Conservation (phyloP, 2,329 filamentous ascomycete species). For the Xylaria multiplex region DNA sequence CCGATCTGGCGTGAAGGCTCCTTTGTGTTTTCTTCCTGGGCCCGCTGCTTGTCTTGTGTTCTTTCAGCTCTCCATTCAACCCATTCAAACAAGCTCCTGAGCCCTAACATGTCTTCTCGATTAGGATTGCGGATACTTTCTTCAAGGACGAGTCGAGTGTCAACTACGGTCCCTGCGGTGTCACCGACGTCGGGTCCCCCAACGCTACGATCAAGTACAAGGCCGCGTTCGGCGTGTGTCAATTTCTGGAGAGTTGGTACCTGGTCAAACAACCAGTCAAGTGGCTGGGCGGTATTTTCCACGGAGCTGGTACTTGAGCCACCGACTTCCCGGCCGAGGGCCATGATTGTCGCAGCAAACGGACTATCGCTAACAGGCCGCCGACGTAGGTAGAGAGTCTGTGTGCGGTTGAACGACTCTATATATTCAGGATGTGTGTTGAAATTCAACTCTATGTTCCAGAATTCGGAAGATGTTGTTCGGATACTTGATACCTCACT, state of each 20-base stretch:
- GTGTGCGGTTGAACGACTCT: constrained; percentile 72
- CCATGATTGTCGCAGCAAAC: constrained; percentile 79
- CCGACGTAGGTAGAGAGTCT: constrained; percentile 78
- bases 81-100: constrained; percentile 67
- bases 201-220: constrained; percentile 65
- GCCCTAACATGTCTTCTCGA: constrained; percentile 56
- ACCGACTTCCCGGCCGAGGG: constrained; percentile 64
- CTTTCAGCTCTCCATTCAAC: constrained; percentile 55
- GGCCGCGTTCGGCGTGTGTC: constrained; percentile 73
- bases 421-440: constrained; percentile 68
- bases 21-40: constrained; percentile 36
- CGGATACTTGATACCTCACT: constrained; percentile 68
- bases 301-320: constrained; percentile 52
- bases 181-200: constrained; percentile 60
- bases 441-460: constrained; percentile 84
- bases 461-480: constrained; percentile 73
- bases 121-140: constrained; percentile 51
- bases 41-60: constrained; percentile 41
- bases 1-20: constrained; percentile 37
- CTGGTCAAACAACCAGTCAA: constrained; percentile 80
- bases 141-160: constrained; percentile 75
- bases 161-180: constrained; percentile 62
- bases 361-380: constrained; percentile 73
- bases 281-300: constrained; percentile 54
- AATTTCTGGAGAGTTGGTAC: constrained; percentile 60